phyloP scores from a whole-genome alignment of 352 stramenopile species.

The Phytophthora vignae region DNA sequence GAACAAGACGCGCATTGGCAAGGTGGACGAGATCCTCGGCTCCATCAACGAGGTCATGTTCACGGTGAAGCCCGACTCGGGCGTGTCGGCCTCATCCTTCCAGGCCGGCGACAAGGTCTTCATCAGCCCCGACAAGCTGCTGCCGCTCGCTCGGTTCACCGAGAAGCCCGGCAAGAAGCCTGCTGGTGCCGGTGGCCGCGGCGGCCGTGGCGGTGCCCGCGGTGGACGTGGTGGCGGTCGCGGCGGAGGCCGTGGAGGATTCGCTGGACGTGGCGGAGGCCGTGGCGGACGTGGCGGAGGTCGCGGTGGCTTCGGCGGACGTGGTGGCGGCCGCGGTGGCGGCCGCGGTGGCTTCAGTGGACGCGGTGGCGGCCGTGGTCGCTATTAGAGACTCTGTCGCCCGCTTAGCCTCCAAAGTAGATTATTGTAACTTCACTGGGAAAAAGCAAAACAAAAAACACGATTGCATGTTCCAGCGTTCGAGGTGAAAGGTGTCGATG shows the following conservation, averaged over 20 bases:
- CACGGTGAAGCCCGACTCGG: conserved; percentile 96
- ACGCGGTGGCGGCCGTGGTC: conserved; percentile 37
- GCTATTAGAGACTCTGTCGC: conserved; percentile 33
- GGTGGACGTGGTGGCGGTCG: conserved; percentile 51
- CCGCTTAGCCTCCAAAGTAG: conserved; percentile 50
- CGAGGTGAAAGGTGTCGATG: not conserved
- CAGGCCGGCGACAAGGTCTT: conserved; percentile 98
- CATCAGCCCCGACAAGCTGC: conserved; percentile 97
- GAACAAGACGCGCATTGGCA: conserved; percentile 99
- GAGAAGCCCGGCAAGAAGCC: conserved; percentile 85
- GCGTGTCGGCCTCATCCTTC: conserved; percentile 96
- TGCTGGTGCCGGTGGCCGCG: conserved; percentile 49
- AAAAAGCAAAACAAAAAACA: conserved; percentile 34
- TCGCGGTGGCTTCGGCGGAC: conserved; percentile 20
- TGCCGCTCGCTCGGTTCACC: conserved; percentile 96
- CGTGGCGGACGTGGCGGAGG: conserved; percentile 26
- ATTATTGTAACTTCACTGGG: conserved; percentile 50
- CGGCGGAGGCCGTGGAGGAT: conserved; percentile 32
- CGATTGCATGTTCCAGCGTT: conserved; percentile 14
- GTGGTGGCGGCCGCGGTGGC: too few species aligned
- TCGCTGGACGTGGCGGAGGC: conserved; percentile 19
- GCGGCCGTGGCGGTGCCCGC: conserved; percentile 56
- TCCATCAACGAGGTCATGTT: conserved; percentile 97
- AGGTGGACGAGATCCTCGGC: conserved; percentile 99
- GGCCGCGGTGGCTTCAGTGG: conserved; percentile 12